Evolutionary conservation across 2,329 filamentous ascomycete genomes (phyloP), one percentile per base, ranked within the genome.

Genomic region (Apiospora phragmitis): DNA sequence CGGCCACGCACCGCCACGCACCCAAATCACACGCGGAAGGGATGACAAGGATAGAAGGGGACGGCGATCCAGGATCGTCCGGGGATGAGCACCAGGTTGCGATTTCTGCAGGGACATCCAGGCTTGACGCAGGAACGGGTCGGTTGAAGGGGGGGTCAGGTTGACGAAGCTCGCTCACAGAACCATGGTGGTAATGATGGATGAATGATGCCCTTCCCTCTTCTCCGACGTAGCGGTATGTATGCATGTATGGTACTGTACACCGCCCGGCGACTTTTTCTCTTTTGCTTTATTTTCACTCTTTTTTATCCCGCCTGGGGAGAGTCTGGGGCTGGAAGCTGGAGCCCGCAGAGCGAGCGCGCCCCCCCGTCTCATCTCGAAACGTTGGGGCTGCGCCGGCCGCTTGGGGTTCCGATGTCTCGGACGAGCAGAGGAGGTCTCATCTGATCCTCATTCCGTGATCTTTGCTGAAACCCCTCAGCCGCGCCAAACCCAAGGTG

Each of bases 351-450:
- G 49, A 32, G 18, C 29, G 29, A 51, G 14, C 9, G 55, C 21
- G 18, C 18, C 8, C 29, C 49, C 29, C 55, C 55, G 55, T 38
- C 55, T 62, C 55, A 62, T 35, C 55, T 62, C 55, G 55, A 62
- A 62, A 62, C 55, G 55, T 38, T 62, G 55, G 55, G 55, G 55
- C 55, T 38, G 55, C 55, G 32, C 32, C 55, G 55, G 55, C 55
- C 55, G 29, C 55, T 62, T 32, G 18, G 18, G 38, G 55, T 35
- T 62, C 55, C 55, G 55, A 62, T 62, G 55, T 62, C 55, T 62
- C 55, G 55, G 55, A 62, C 55, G 55, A 62, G 32, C 32, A 62
- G 55, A 62, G 51, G 51, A 59, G 55, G 55, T 62, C 55, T 62
- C 55, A 62, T 62, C 55, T 62, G 32, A 62, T 62, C 32, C 55